Conservation (phyloP, 2,329 filamentous ascomycete species). For the Arthrobotrys musiformis region DNA sequence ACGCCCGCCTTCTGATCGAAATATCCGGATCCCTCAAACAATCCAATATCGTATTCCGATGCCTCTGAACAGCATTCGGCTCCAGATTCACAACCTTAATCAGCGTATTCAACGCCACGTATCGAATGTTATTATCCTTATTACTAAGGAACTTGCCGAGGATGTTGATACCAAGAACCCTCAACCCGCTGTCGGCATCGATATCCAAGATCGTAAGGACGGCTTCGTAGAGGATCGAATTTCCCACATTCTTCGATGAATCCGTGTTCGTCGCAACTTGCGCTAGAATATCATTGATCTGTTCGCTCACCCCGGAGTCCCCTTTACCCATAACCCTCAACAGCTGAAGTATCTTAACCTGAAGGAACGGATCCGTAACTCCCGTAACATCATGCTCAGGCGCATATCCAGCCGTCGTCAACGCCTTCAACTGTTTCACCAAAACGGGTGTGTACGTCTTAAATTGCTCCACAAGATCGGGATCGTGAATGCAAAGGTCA, state of each 20-base stretch:
- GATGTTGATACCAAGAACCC: conserved; percentile 96
- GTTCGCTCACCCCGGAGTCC: conserved; percentile 87
- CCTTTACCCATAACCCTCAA: conserved; percentile 87
- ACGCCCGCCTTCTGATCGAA: conserved; percentile 92
- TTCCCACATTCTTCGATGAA: conserved; percentile 97
- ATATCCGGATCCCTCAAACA: conserved; percentile 97
- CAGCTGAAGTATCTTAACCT: conserved; percentile 92
- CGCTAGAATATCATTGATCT: conserved; percentile 97
- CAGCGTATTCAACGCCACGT: conserved; percentile 94
- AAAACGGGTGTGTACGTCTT: conserved; percentile 83
- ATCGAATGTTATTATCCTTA: conserved; percentile 98
- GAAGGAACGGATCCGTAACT: conserved; percentile 95
- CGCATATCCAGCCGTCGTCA: conserved; percentile 94
- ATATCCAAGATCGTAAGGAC: conserved; percentile 98
- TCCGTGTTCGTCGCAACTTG: conserved; percentile 99
- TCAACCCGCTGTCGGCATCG: conserved; percentile 92
- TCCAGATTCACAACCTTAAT: conserved; percentile 99
- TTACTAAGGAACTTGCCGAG: conserved; percentile 98
- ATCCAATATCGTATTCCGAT: conserved; percentile 96
- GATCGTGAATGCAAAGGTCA: conserved; percentile 93
- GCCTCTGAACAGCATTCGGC: conserved; percentile 94
- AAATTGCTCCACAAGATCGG: conserved; percentile 91
- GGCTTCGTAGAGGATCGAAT: conserved; percentile 96
- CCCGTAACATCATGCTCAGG: conserved; percentile 98
- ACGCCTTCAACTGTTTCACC: conserved; percentile 88